Conservation (phyloP, 768 basidiomycete genomes). For the Leucogyrophana mollusca region DNA sequence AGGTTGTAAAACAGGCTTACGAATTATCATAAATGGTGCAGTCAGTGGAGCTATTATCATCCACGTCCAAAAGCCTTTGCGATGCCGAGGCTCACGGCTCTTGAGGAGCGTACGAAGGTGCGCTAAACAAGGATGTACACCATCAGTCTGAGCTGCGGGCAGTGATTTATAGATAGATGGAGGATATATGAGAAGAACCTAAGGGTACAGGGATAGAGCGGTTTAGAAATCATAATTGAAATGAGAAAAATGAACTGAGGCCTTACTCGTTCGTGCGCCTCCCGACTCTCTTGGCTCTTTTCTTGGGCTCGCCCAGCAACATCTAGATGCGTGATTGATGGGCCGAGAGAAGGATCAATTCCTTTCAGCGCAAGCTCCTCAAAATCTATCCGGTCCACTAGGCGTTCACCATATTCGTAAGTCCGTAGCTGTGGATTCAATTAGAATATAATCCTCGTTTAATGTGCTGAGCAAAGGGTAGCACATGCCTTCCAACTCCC, state of each 20-base stretch:
- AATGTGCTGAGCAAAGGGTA: constrained; percentile 9
- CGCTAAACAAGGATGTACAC: constrained; percentile 31
- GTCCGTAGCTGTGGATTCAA: constrained; percentile 50
- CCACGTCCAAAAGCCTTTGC: constrained; percentile 66
- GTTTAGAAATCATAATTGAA: background rate
- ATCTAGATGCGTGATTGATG: constrained; percentile 35
- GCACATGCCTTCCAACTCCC: constrained; percentile 70
- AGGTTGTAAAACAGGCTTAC: constrained; percentile 42
- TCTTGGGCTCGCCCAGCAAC: constrained; percentile 14
- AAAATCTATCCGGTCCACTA: constrained; percentile 73
- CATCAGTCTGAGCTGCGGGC: constrained; percentile 18
- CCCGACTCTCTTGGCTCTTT: no score
- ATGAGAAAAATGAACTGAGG: constrained; percentile 1
- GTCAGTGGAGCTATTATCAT: constrained; percentile 67
- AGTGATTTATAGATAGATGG: constrained; percentile 55
- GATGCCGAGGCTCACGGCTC: constrained; percentile 60
- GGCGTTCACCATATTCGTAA: constrained; percentile 62
- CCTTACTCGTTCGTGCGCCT: no score
- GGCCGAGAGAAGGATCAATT: constrained; percentile 68
- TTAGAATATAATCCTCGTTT: background rate
- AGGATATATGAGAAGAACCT: constrained; percentile 53
- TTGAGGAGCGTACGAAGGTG: constrained; percentile 54
- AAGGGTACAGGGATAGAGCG: background rate
- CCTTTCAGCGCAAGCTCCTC: constrained; percentile 77
- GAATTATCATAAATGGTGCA: constrained; percentile 73